phyloP scores from a whole-genome alignment of 805 yeast species.

The Candida methanosorbosa region DNA sequence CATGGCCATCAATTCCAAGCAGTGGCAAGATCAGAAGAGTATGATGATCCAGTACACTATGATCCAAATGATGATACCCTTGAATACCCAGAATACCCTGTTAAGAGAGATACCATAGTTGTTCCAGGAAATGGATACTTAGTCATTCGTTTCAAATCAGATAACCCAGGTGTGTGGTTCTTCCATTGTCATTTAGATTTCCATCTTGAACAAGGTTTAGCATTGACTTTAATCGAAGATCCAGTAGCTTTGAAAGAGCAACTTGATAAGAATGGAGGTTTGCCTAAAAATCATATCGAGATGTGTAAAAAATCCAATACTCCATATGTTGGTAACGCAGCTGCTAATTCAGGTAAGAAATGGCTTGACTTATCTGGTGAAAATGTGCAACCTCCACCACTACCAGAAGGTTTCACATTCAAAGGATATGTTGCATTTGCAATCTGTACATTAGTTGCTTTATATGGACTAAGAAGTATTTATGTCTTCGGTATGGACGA shows the following conservation, averaged over 20 bases:
- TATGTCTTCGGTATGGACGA: conserved; percentile 61
- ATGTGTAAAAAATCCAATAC: conserved; percentile 41
- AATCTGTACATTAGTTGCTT: conserved; percentile 44
- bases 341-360: conserved; percentile 41
- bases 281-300: conserved; percentile 40
- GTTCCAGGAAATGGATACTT: conserved; percentile 61
- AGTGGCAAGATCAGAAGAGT: conserved; percentile 53
- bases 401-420: conserved; percentile 63
- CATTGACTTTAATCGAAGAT: conserved; percentile 63
- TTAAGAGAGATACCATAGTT: conserved; percentile 62
- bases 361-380: conserved; percentile 57
- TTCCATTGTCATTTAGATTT: conserved; percentile 90
- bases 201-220: conserved; percentile 79
- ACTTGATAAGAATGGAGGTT: conserved; percentile 7
- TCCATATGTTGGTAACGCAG: conserved; percentile 58
- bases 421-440: conserved; percentile 62
- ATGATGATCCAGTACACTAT: conserved; percentile 48
- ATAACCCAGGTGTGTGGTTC: conserved; percentile 91
- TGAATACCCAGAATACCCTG: conserved; percentile 47
- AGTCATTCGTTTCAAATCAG: conserved; percentile 66
- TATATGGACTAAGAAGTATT: conserved; percentile 54
- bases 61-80: conserved; percentile 3
- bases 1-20: conserved; percentile 90
- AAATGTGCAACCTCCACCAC: conserved; percentile 46
- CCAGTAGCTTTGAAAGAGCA: conserved; percentile 46